These are phyloP conservation scores for Capsella bursapastoris DNA, from an alignment of 345 rosid genomes.

Conservation along the genomic window DNA sequence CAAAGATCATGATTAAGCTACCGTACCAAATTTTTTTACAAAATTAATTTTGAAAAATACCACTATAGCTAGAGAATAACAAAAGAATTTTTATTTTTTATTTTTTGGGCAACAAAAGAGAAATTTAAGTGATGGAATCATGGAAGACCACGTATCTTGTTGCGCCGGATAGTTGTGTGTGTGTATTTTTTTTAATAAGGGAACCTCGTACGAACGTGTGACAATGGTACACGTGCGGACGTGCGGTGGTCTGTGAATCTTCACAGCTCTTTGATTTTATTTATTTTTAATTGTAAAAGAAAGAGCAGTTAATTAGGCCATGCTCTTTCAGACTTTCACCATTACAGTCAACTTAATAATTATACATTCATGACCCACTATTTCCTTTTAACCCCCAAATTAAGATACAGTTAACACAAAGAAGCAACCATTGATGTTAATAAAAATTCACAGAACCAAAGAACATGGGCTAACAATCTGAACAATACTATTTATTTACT, in stretches of 20 bases:
- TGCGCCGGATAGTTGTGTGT: too few species aligned
- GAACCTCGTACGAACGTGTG: conserved; percentile 25
- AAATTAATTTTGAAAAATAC: too few species aligned
- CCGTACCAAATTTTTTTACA: too few species aligned
- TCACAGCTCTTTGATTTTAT: conserved; percentile 31
- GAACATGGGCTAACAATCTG: conserved; percentile 21
- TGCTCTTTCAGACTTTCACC: conserved; percentile 40
- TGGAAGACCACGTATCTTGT: conserved; percentile 6
- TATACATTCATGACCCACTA: conserved; percentile 1
- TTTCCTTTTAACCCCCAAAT: conserved; percentile 15
- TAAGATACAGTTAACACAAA: too few species aligned
- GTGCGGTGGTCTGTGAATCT: conserved; percentile 26
- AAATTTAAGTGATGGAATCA: conserved; percentile 5
- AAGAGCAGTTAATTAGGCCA: conserved; percentile 11
- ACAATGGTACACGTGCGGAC: conserved; percentile 27
- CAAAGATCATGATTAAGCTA: too few species aligned
- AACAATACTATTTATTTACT: neutral
- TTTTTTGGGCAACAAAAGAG: too few species aligned
- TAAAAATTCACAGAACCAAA: conserved; percentile 6
- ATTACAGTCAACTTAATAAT: neutral
- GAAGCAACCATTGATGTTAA: too few species aligned
- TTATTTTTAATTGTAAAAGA: neutral
- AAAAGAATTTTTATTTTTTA: too few species aligned
- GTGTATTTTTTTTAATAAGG: neutral
- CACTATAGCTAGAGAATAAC: too few species aligned